Evolutionary conservation across 164 flowering plant species (phyloP).

Genomic region (Vitis vinifera): DNA sequence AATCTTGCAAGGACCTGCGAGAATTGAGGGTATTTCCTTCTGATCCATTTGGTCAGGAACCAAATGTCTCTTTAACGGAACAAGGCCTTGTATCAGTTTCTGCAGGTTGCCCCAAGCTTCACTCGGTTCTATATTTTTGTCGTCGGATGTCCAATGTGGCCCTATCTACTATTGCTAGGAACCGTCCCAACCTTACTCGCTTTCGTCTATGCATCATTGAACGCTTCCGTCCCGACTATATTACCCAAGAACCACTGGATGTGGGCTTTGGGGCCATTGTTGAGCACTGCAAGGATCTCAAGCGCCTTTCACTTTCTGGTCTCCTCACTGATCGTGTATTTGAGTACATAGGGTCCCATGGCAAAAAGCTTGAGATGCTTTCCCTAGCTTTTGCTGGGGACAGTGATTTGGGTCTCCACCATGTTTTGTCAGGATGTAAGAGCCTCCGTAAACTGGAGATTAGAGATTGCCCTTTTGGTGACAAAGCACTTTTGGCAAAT

Average conservation of each 20-base stretch:
- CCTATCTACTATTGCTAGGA: slow-evolving; percentile 59
- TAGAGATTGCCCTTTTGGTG: slow-evolving; percentile 94
- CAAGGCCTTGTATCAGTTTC: slow-evolving; percentile 77
- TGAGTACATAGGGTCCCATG: slow-evolving; percentile 71
- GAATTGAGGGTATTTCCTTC: slow-evolving; percentile 89
- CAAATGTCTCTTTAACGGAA: slow-evolving; percentile 66
- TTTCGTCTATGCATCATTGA: slow-evolving; percentile 91
- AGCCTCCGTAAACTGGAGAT: slow-evolving; percentile 83
- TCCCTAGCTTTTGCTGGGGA: slow-evolving; percentile 94
- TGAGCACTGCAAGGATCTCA: slow-evolving; percentile 67
- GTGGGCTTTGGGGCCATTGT: slow-evolving; percentile 87
- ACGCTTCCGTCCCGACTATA: slow-evolving; percentile 71
- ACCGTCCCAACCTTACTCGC: slow-evolving; percentile 65
- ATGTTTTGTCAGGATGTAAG: slow-evolving; percentile 79
- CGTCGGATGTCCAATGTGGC: slow-evolving; percentile 88
- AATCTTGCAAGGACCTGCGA: slow-evolving; percentile 60
- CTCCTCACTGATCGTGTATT: slow-evolving; percentile 78
- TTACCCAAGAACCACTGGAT: slow-evolving; percentile 76
- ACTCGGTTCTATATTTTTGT: slow-evolving; percentile 87
- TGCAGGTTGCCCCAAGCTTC: slow-evolving; percentile 74
- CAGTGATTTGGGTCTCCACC: slow-evolving; percentile 76
- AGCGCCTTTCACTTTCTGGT: slow-evolving; percentile 82
- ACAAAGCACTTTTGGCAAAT: slow-evolving; percentile 81
- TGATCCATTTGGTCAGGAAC: slow-evolving; percentile 57
- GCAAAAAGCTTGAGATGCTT: slow-evolving; percentile 80